Base-by-base conservation (phyloP, 768 basidiomycete genomes). In the Mycena capillaripes region DNA sequence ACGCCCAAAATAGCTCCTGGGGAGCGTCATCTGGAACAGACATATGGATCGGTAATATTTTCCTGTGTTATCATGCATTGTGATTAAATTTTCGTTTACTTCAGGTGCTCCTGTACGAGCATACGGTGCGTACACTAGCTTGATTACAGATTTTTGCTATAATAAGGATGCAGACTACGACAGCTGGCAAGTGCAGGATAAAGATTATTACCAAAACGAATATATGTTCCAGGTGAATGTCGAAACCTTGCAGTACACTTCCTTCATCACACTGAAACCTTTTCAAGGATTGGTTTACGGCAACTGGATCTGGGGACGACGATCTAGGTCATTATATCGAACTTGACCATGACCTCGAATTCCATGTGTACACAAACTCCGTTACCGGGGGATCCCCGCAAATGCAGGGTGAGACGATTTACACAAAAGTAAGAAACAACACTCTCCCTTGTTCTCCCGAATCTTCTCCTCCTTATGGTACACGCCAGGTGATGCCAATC, bases 281-380 rank as follows among this genome's bases (percentile, higher is more conserved):
- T 42, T 42, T 4, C 10, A 4, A 42, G 40, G 40, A 42, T 19
- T 42, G 40, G 40, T 42, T 42, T 16, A 42, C 40, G 40, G 40
- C 40, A 4, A 42, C 40, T 9, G 40, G 40, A 17, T 42, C 40
- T 9, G 40, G 40, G 6, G 29, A 55, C 29, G 53, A 70, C 25
- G 53, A 70, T 21, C 62, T 73, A n/a, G 72, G 59, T 62, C 69
- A 56, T 63, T 69, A 23, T 62, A 56, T 27, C 53, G 53, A 55
- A 17, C 53, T 55, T 11, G 53, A 55, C 16, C 53, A 55, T 21
- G 53, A 55, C 25, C 53, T 55, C 6, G 53, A 55, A 25, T 73
- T 69, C 63, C 69, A 73, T 53, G 66, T 73, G 25, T 69, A 73
- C 48, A 55, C 66, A 19, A 69, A 50, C 55, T 70, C 68, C 14